Evolutionary conservation across 805 yeast species (phyloP), one percentile per base, ranked within the genome.

Genomic region (Suhomyces prunicola): DNA sequence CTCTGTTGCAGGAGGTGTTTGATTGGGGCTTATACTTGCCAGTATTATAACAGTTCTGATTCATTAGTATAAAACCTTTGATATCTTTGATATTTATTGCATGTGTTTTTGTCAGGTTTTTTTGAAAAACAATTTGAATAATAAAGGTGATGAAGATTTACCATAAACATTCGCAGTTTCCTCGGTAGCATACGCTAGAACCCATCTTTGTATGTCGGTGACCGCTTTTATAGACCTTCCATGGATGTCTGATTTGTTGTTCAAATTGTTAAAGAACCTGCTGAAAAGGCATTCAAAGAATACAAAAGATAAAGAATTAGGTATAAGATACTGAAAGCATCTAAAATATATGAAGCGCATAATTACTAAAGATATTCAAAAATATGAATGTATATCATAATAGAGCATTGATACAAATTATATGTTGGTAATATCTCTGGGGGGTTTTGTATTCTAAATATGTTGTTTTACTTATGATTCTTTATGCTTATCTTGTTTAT

Each of bases 151-250:
- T 87, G 92, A 87, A 83, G 33, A 77, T 73, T 73, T 77, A 72
- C 85, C 86, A 78, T 77, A 73, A 80, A 86, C 94, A 87, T 87
- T 87, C 94, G 93, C 94, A 87, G 94, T 87, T 87, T 87, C 92
- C 93, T 83, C 94, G 94, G 92, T 86, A 87, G 88, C 83, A 79
- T 83, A 85, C 91, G 80, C 74, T 74, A 74, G 90, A 87, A 86
- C 92, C 92, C 88, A 87, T 79, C 85, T 80, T 82, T 72, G 86
- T 83, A 79, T 78, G 82, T 73, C 90, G 76, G 91, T 87, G 92
- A 86, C 92, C 93, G 94, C 90, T 79, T 39, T 39, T 78, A 69
- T 66, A 58, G 78, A 74, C 89, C 93, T 87, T 87, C 93, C 92
- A 83, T 85, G 94, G 92, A 87, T 87, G 94, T 87, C 94, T 87